Percentiles rank a stretch among this genome's conserved stretches.
Evolutionary conservation across 139 green algal species (phyloP).

Genomic region (Nannochloris sp.): DNA sequence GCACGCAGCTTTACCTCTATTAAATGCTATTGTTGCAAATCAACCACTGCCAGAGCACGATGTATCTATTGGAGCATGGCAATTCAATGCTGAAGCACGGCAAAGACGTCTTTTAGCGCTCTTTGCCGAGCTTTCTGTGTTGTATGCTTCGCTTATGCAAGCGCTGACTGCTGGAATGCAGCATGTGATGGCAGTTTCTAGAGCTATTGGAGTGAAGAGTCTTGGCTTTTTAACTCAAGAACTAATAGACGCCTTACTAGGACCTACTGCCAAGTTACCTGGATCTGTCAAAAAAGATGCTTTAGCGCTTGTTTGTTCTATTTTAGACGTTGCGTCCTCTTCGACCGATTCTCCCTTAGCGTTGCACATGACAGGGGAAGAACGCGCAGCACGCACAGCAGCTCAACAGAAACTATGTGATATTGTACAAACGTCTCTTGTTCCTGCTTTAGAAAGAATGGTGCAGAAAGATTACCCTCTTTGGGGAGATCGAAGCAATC

Average conservation of each 20-base stretch:
- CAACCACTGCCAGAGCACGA: neutral
- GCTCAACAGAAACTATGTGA: neutral
- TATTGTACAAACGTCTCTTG: neutral
- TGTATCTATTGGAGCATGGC: neutral
- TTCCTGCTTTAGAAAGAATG: constrained; percentile 1
- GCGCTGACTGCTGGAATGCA: neutral
- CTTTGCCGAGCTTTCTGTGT: constrained; percentile 3
- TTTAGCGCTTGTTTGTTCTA: neutral
- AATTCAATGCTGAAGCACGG: neutral
- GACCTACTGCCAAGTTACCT: neutral
- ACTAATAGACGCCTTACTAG: neutral
- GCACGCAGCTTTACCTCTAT: neutral
- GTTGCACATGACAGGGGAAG: neutral
- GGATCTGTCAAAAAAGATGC: neutral
- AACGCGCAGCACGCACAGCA: neutral
- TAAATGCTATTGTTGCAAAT: constrained; percentile 1
- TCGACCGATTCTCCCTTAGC: neutral
- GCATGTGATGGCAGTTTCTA: neutral
- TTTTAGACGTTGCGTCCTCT: neutral
- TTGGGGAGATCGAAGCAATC: constrained; percentile 4
- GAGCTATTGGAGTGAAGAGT: neutral
- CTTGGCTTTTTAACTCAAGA: neutral
- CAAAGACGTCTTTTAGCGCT: neutral
- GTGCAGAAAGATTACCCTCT: constrained; percentile 5
- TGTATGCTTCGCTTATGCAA: constrained; percentile 4